Conservation (phyloP, 2,329 filamentous ascomycete species). For the Pestalotiopsis sp. region DNA sequence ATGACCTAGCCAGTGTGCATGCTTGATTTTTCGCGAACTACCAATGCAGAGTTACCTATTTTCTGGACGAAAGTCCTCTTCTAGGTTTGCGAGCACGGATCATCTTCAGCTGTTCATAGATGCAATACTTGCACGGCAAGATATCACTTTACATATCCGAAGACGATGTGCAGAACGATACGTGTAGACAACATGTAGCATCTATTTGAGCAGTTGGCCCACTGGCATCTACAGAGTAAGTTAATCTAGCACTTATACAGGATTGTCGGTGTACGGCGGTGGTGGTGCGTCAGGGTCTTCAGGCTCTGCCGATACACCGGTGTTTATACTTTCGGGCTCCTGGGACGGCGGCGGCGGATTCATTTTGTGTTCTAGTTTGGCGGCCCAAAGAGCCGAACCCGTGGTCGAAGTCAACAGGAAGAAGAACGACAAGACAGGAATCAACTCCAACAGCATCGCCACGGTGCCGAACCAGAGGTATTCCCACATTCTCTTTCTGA, state of each 20-base stretch:
- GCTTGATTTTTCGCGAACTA: no score
- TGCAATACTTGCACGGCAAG: no score
- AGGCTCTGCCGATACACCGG: slow-evolving; percentile 19
- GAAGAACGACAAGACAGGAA: slow-evolving; percentile 90
- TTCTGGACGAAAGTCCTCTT: no score
- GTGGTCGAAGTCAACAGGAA: slow-evolving; percentile 87
- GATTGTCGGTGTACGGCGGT: slow-evolving; percentile 39
- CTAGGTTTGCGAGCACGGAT: no score
- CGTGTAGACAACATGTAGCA: neutral
- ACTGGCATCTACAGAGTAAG: neutral
- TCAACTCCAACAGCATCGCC: slow-evolving; percentile 81
- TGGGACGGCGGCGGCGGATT: slow-evolving; percentile 22
- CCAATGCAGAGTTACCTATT: no score
- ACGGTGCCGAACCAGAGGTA: slow-evolving; percentile 94
- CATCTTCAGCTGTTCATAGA: no score
- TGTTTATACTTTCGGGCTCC: neutral
- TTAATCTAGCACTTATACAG: slow-evolving; percentile 24
- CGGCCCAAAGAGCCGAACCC: slow-evolving; percentile 85
- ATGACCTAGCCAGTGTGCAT: no score
- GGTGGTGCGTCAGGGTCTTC: slow-evolving; percentile 33
- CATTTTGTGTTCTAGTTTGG: slow-evolving; percentile 68
- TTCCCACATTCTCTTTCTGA: slow-evolving; percentile 70
- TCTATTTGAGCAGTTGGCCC: neutral
- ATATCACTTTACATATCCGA: no score
- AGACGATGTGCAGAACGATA: neutral